Base-by-base conservation (phyloP, 352 stramenopile species). In the Globisporangium solare region DNA sequence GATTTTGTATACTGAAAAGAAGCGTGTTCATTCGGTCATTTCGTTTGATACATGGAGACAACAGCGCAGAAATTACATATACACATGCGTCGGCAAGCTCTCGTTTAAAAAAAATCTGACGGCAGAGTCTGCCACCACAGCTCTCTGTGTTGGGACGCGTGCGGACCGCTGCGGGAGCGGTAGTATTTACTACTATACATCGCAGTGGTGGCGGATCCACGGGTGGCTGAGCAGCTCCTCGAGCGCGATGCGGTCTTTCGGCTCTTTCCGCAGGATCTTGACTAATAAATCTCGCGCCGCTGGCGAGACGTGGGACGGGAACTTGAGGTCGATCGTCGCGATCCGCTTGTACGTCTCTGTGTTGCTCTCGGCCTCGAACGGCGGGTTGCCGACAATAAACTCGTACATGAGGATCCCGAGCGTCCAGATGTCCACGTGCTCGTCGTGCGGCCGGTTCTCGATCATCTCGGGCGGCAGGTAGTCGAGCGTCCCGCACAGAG, bases 391-490 rank as follows among this genome's bases (percentile, higher is more conserved):
- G 7, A 97, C 89, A 1, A 99, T 70, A 50, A 99, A 99, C 74
- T 99, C 97, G 67, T 98, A 99, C 64, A 98, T 97, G 20, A 99
- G 78, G 39, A 99, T 96, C 17, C 98, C 97, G 20, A 99, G 75
- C 47, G 84, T 97, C 97, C 98, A 99, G 43, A 99, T 95, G 65
- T 99, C 98, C 51, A 94, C 84, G 40, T 83, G 92, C 61, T 98
- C 84, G 67, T 99, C 94, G 68, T 99, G 96, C 20, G 97, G 93
- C 51, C 94, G 92, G 70, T 97, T 97, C 73, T 99, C 96, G 32
- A 99, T 96, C 97, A 99, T 99, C 75, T 99, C 97, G 39, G 98
- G 98, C 41, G 97, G 94, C 15, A 99, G 73, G 71, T 99, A 99
- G 70, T 99, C 97, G 1, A 99, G 73, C 6, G 97, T 99, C 8